A percentile compares a stretch with the other conserved stretches of the same genome.
phyloP scores from a whole-genome alignment of 768 basidiomycete species.

The Favolaschia claudopus region DNA sequence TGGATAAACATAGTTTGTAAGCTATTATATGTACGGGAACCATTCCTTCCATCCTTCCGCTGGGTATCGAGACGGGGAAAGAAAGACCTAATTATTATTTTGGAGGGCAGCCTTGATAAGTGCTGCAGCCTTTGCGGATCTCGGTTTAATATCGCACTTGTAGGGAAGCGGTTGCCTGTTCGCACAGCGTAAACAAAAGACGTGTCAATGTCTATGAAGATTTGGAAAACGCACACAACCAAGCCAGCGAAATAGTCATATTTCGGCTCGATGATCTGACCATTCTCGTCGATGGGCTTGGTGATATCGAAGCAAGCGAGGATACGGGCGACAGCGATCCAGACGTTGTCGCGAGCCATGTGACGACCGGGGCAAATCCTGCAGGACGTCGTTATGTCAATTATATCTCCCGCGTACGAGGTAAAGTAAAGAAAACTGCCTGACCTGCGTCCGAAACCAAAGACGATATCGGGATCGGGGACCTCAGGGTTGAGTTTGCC shows the following conservation, averaged over 20 bases:
- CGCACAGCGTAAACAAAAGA: not conserved
- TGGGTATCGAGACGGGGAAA: too few relatives aligned
- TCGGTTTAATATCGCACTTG: constrained; percentile 7
- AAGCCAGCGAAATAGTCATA: constrained; percentile 9
- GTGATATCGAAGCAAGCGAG: constrained; percentile 17
- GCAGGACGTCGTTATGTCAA: too few relatives aligned
- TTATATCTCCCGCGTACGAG: not conserved
- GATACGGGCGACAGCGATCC: constrained; percentile 11
- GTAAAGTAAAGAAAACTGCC: not conserved
- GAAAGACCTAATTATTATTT: too few relatives aligned
- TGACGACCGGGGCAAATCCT: constrained; percentile 27
- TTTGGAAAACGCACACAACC: not conserved
- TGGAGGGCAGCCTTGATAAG: not conserved
- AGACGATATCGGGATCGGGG: constrained; percentile 2
- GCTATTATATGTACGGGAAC: too few relatives aligned
- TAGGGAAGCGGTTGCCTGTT: constrained; percentile 1
- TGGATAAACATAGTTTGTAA: too few relatives aligned
- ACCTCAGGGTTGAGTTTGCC: constrained; percentile 10
- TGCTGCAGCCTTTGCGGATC: not conserved
- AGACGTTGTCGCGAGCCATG: constrained; percentile 1
- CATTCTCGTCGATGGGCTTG: constrained; percentile 10
- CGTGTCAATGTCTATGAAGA: not conserved
- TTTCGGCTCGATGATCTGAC: constrained; percentile 35
- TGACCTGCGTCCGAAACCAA: constrained; percentile 26
- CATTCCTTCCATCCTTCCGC: too few relatives aligned